These are phyloP conservation scores for Calonectria pteridis DNA, from an alignment of 2,329 filamentous ascomycete genomes.

Conservation along the genomic window DNA sequence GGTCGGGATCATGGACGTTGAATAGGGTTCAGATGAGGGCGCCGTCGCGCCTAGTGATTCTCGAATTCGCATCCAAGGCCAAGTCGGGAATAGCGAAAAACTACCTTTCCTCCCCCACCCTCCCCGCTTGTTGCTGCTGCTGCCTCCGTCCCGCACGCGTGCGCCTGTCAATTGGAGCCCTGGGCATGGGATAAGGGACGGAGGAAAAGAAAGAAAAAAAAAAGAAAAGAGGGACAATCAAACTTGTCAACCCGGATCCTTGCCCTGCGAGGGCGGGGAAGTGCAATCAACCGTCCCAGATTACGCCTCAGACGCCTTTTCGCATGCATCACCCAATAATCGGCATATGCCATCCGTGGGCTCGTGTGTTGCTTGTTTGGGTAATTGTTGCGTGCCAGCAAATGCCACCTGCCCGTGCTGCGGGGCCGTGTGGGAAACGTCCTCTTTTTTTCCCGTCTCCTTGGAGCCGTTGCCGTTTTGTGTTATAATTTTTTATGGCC, in stretches of 20 bases:
- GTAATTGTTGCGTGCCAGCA: constrained; percentile 25
- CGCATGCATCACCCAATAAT: constrained; percentile 7
- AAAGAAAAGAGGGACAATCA: not conserved
- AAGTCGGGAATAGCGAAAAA: constrained; percentile 17
- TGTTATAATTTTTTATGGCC: not conserved
- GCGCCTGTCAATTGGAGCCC: not conserved
- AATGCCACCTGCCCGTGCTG: constrained; percentile 1
- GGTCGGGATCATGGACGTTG: not conserved
- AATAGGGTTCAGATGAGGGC: constrained; percentile 6
- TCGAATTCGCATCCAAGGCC: constrained; percentile 25
- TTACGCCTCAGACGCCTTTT: not conserved
- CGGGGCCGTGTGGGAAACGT: not conserved
- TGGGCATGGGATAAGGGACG: not conserved
- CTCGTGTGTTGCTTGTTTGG: constrained; percentile 15
- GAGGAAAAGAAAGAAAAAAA: not conserved
- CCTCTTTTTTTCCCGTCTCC: not conserved
- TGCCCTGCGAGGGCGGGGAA: constrained; percentile 3
- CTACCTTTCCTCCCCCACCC: not conserved
- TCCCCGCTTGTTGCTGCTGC: not conserved
- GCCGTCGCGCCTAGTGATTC: constrained; percentile 11
- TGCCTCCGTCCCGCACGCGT: not conserved
- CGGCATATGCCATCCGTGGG: constrained; percentile 5
- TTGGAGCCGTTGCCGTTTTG: not conserved
- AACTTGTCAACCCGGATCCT: not conserved
- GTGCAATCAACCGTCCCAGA: not conserved